Base-by-base conservation (phyloP, 2,329 filamentous ascomycete genomes). In the Parastagonospora avenae region DNA sequence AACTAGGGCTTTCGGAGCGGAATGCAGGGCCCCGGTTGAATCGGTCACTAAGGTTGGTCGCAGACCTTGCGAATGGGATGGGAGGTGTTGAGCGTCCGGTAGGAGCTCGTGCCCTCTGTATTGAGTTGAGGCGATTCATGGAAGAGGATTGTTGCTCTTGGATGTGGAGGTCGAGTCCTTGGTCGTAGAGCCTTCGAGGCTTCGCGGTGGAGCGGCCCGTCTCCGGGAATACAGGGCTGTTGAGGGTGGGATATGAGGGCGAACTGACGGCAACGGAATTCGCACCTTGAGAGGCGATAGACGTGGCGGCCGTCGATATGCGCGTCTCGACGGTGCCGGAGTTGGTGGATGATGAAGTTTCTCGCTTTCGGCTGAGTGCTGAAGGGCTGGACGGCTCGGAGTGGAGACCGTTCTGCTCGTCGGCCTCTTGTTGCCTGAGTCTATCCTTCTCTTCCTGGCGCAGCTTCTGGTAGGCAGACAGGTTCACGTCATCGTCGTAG, bases 281-380 rank as follows among this genome's bases (percentile, higher is more conserved):
- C 10, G 71, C 67, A 4, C 73, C 72, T 57, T 93, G 90, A 0
- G 92, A 96, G n/a, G 87, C 85, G 43, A 95, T 79, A 0, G 93
- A 97, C 0, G 92, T 97, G 2, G 91, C 92, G 6, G 92, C 90
- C 1, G 92, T 96, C 0, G 93, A 97, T 48, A 85, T 87, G 27
- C 90, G 86, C 33, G 64, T 64, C 37, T 86, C 82, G 0, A 85
- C 86, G 5, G 85, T 88, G 4, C 79, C 82, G 0, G 91, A 94
- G 6, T 86, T 88, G 0, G 90, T 95, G 0, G 93, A 97, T 1
- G 89, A 94, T n/a, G 79, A 79, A 0, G 92, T 96, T 58, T 92
- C 91, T 24, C 92, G 82, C 59, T 93, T 90, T 54, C 83, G 84
- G 62, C 88, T 88, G 67, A 88, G 92, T 15, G 83, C 84, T 4